Base-by-base conservation (phyloP, 106 monocot species). In the Apostasia shenzhenica region DNA sequence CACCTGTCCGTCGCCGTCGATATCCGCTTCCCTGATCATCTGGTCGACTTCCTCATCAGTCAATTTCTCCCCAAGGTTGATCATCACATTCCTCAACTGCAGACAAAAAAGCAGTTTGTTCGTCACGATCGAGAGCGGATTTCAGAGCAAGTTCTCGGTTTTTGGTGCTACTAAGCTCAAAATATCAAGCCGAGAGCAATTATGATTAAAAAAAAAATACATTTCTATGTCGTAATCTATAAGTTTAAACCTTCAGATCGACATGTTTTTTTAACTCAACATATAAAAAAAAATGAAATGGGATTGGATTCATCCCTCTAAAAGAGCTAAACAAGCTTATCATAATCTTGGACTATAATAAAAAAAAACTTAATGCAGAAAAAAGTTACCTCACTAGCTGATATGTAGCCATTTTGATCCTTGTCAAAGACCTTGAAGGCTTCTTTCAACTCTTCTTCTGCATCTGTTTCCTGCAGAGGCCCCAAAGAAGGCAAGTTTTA, bases 1-100 rank as follows among this genome's bases (percentile, higher is more conserved):
- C 45, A 84, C 84, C 47, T 80, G 84, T 1, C 85, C 85, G 57
- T 85, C 85, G n/a, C 85, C 85, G 46, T 81, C 78, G 67, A 78
- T 60, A n/a, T 78, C 78, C 2, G 78, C 78, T 41, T 78, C 78
- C 12, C 55, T 49, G 38, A 78, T 78, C 78, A 78, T 78, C 72
- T 72, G 66, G 43, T 78, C 78, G 38, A 79, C 81, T 55, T 85
- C 85, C 46, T 85, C 85, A 2, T 85, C 81, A 52, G 76, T 67
- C 63, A 77, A 2, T 57, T 77, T 77, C 64, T 77, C 77, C 2
- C 77, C 77, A 14, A 77, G 70, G 39, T 66, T 77, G 2, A 63
- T 77, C 77, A 77, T 77, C 42, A 77, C 77, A 41, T 77, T 69
- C 45, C 76, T 50, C 10, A 76, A 70, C 76, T 76, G 41, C 45